phyloP scores from a whole-genome alignment of 2,329 filamentous ascomycete species.

The Fonsecaea multimorphosa region DNA sequence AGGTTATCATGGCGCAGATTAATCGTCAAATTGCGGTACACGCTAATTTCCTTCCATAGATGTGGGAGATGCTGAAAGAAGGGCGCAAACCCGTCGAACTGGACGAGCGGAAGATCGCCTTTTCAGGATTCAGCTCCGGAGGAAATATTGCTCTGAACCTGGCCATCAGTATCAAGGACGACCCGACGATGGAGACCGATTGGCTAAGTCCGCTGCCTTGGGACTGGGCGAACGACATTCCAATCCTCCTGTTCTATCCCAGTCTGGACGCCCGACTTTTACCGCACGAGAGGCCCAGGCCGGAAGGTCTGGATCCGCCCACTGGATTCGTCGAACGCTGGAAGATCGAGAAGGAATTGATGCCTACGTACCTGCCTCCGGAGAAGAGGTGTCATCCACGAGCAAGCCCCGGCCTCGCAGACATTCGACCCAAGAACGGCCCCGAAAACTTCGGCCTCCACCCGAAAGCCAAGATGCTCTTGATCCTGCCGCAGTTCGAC shows the following conservation, averaged over 20 bases:
- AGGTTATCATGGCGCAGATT: neutral
- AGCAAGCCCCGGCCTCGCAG: conserved; percentile 37
- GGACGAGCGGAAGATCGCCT: conserved; percentile 49
- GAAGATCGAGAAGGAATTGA: conserved; percentile 36
- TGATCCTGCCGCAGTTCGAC: conserved; percentile 39
- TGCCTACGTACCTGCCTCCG: conserved; percentile 39
- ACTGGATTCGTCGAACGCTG: conserved; percentile 33
- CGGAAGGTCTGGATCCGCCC: conserved; percentile 34
- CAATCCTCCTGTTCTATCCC: conserved; percentile 39
- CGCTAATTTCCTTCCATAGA: neutral
- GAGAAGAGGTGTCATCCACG: conserved; percentile 30
- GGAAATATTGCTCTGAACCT: conserved; percentile 54
- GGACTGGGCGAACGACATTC: conserved; percentile 33
- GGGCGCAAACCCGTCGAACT: conserved; percentile 28
- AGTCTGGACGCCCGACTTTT: conserved; percentile 37
- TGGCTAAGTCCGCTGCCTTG: conserved; percentile 34
- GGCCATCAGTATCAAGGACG: conserved; percentile 33
- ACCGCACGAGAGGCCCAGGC: conserved; percentile 36
- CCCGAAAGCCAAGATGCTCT: conserved; percentile 35
- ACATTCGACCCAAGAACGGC: conserved; percentile 21
- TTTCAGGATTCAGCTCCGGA: conserved; percentile 55
- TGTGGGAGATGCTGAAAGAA: conserved; percentile 28
- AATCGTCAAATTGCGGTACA: neutral
- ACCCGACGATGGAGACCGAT: conserved; percentile 29
- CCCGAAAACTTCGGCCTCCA: conserved; percentile 32